Base-by-base conservation (phyloP, 1,284 basidiomycete genomes). In the Ustilago sp. region DNA sequence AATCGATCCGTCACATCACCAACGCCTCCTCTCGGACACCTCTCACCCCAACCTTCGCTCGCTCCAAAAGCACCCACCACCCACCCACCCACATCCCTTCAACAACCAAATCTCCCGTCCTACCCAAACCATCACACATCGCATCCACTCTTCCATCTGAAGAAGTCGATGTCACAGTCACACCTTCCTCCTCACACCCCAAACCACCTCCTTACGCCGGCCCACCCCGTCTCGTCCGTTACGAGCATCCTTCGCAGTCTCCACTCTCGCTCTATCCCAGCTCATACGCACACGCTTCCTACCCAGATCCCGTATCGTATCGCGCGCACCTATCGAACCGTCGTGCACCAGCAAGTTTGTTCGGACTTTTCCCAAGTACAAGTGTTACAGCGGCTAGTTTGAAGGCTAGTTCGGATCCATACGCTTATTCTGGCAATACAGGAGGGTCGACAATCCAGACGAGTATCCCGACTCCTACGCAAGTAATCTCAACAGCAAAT, bases 321-420 rank as follows among this genome's bases (percentile, higher is more conserved):
- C 65, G 70, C 28, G 74, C 71, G 6, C 69, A 73, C 51, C 73
- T 68, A 13, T 77, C 68, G n/a, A 70, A 41, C 52, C 48, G 69
- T 36, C 59, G 69, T 19, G 77, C 77, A 8, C 77, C 77, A 38
- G 72, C 76, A 19, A 74, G 76, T 34, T 51, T 74, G 11, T 78
- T 78, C 34, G 68, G 76, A 1, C 59, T 74, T 3, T 74, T 74
- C 31, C 72, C 68, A 2, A 69, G 61, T 15, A 71, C 75, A 2
- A 73, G 71, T 17, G 66, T 56, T 15, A 77, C 79, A 12, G 77
- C 71, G 17, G 59, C 71, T 5, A 69, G 67, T 52, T 39, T 69
- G 19, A 57, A 61, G n/a, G 28, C 50, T 0, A 65, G 59, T 17
- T 55, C 62, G 1, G 59, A 75, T 59, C 60, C 68, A 13, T 61